Conservation (phyloP, 176 grass and related monocot species). For the Aechmea fasciata region DNA sequence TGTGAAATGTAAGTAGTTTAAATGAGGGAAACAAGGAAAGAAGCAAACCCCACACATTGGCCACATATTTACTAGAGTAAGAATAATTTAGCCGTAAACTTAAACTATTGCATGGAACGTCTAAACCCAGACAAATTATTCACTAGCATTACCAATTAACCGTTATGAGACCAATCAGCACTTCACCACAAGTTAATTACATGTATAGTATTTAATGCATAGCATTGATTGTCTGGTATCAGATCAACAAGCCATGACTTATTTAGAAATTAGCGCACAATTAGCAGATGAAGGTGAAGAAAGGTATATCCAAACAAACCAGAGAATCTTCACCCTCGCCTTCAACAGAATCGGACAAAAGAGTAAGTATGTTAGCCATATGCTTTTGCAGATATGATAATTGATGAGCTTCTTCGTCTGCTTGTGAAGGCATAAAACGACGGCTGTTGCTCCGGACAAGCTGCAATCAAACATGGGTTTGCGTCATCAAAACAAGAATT, state of each 20-base stretch:
- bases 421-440: constrained; percentile 85
- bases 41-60: neutral
- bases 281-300: neutral
- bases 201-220: neutral
- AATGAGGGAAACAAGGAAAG: neutral
- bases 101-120: neutral
- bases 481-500: neutral
- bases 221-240: neutral
- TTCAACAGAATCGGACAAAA: constrained; percentile 66
- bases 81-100: neutral
- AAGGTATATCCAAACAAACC: constrained; percentile 37
- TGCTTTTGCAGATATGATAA: constrained; percentile 95
- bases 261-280: neutral
- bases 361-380: constrained; percentile 72
- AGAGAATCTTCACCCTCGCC: constrained; percentile 66
- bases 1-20: too few species aligned
- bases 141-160: neutral
- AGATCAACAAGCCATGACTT: neutral
- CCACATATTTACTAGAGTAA: neutral
- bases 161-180: neutral
- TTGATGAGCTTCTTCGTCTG: constrained; percentile 89
- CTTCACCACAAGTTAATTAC: neutral
- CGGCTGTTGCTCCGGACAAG: constrained; percentile 96
- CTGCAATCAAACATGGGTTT: constrained; percentile 31
- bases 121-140: neutral